Base-by-base conservation (phyloP, 1,139 yeast genomes). In the Hemisphaericaspora xylofermentans region DNA sequence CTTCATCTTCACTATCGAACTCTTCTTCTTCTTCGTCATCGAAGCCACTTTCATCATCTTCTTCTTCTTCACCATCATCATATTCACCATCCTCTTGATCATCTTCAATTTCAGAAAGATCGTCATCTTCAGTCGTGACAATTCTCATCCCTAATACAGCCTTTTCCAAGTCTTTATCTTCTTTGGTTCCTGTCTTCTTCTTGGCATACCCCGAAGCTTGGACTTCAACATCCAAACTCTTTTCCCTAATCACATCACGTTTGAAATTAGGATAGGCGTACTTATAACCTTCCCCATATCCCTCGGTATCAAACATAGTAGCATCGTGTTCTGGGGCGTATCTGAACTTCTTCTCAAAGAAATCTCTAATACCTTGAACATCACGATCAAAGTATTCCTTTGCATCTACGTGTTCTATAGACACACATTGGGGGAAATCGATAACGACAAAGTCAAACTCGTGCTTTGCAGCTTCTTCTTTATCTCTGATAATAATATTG, bases 341-440 rank as follows among this genome's bases (percentile, higher is more conserved):
- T 48, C 80, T 79, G 53, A 93, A 78, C 61, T 87, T 86, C 61
- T 81, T 82, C 48, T 74, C 82, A 64, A 93, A 93, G 57, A 91
- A 94, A 37, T 82, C 75, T 48, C 89, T 74, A 45, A 93, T 82
- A 57, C 98, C 91, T 45, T 88, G 85, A 18, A 93, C 95, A 65
- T 93, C 99, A 65, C 98, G 78, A 51, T 87, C 82, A 60, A 93
- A 93, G 60, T 88, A 91, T 44, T 75, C 76, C 50, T 83, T 83
- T 10, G 98, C 98, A 57, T 93, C 96, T 3, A 71, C 74, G 60
- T 93, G 99, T 51, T 87, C 91, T 33, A 87, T 87, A 14, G 96
- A 88, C 17, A 93, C 87, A 80, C 97, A 91, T 64, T 93, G 99
- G 4, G 99, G 99, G 71, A 93, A 93, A 74, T 93, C 99, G 53